Evolutionary conservation across 495 filamentous ascomycete species (phyloP), one percentile per base, ranked within the genome.

Genomic region (Rhypophila decipiens): DNA sequence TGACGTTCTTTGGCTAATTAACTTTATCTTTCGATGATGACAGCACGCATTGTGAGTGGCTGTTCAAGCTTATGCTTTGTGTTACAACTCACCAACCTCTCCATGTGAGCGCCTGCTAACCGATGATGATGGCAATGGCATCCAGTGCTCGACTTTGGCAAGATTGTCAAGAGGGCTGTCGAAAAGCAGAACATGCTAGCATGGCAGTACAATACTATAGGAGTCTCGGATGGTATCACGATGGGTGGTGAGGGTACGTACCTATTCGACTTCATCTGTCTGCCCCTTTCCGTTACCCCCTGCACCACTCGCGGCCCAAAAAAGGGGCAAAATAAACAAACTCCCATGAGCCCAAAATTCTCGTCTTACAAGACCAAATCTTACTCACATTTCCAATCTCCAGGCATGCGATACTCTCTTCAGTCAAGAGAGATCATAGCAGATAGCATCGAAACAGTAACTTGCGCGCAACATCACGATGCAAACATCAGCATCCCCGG

Each of bases 341-440:
- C 17, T 11, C 13, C 10, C 10, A 42, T 21, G 21, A 15, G 19
- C 20, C 5, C 27, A 34, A 42, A 49, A 31, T 7, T 7, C 7
- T 31, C n/a, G n/a, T n/a, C n/a, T n/a, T n/a, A n/a, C n/a, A n/a
- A n/a, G n/a, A n/a, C n/a, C n/a, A n/a, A n/a, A n/a, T n/a, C n/a
- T n/a, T n/a, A n/a, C 54, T 61, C 40, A 60, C 50, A 46, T 12
- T 5, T 12, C 36, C 24, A 21, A 27, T n/a, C 44, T n/a, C n/a
- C 7, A 95, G 89, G 91, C 50, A 98, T 98, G 91, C 72, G 93
- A 39, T 98, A 89, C 66, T 95, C 89, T 13, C 79, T 98, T n/a
- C 91, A 98, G 66, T 87, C 86, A 13, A 76, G 93, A 36, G 93
- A 98, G 49, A 82, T 96, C 44, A 98, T 98, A 55, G 93, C 93